Percentiles rank a stretch among this genome's conserved stretches.
phyloP scores from a whole-genome alignment of 768 basidiomycete species.

The Termitomyces eurrhizus region DNA sequence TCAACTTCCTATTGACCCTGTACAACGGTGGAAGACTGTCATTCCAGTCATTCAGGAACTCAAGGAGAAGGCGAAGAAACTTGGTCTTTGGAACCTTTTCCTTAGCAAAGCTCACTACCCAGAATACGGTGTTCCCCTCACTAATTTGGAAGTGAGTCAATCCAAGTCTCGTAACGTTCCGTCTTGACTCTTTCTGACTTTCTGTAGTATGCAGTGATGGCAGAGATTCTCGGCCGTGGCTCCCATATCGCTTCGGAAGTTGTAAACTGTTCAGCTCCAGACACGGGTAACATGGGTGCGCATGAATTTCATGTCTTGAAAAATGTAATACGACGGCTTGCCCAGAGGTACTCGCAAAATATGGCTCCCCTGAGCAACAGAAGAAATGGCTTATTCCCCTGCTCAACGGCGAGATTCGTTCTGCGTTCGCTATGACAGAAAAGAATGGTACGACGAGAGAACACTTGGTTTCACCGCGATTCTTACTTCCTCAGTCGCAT shows the following conservation, averaged over 20 bases:
- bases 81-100: constrained; percentile 97
- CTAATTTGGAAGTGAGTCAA: constrained; percentile 79
- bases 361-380: constrained; percentile 89
- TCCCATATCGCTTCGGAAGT: constrained; percentile 81
- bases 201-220: constrained; percentile 90
- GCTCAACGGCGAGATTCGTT: constrained; percentile 89
- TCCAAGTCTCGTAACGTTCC: neutral
- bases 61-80: constrained; percentile 81
- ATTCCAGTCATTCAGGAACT: constrained; percentile 80
- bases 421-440: constrained; percentile 97
- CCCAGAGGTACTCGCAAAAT: constrained; percentile 92
- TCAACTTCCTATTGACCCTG: constrained; percentile 75
- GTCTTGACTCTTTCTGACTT: neutral
- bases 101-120: constrained; percentile 94
- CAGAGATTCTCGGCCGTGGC: constrained; percentile 87
- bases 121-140: constrained; percentile 81
- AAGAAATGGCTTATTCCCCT: constrained; percentile 86
- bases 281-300: constrained; percentile 97
- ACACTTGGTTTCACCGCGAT: neutral
- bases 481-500: constrained; percentile 56
- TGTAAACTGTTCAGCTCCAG: constrained; percentile 93
- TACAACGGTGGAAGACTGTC: constrained; percentile 77
- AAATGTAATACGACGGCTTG: constrained; percentile 6
- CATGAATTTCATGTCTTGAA: constrained; percentile 3
- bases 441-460: constrained; percentile 54